Conservation (phyloP, 306 rosid genomes). For the Mucuna pruriens region DNA sequence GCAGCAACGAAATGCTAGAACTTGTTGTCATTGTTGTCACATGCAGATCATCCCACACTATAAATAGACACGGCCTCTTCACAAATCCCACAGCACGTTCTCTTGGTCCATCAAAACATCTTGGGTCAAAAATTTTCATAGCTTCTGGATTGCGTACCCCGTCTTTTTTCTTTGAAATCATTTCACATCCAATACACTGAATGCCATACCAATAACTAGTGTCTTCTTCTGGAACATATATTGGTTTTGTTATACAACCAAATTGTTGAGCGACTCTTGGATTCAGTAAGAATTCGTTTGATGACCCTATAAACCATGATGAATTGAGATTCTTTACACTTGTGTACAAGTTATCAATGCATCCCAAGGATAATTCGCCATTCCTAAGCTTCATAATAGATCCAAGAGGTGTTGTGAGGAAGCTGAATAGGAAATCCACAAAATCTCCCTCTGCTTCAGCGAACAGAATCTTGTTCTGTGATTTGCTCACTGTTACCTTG, state of each 20-base stretch:
- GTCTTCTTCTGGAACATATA: not conserved
- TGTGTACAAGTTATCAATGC: not conserved
- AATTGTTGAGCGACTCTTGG: not conserved
- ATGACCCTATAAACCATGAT: not conserved
- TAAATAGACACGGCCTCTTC: conserved; percentile 17
- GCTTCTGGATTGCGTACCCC: not conserved
- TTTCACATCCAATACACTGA: not conserved
- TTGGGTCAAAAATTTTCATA: conserved; percentile 18
- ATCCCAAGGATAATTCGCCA: not conserved
- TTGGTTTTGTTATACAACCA: not conserved
- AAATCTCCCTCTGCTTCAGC: conserved; percentile 40
- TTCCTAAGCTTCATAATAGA: not conserved
- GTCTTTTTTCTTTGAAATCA: not conserved
- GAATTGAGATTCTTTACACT: not conserved
- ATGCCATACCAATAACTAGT: not conserved
- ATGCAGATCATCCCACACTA: conserved; percentile 15
- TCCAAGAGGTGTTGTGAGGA: conserved; percentile 41
- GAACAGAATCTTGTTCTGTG: conserved; percentile 21
- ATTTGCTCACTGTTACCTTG: conserved; percentile 31
- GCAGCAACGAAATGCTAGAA: conserved; percentile 20
- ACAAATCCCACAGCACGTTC: not conserved
- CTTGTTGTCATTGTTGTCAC: not conserved
- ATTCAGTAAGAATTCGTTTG: not conserved
- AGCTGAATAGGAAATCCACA: conserved; percentile 35
- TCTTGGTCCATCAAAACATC: not conserved